These are phyloP conservation scores for Schizochytrium sp. DNA, from an alignment of 108 stramenopile species.

Conservation along the genomic window DNA sequence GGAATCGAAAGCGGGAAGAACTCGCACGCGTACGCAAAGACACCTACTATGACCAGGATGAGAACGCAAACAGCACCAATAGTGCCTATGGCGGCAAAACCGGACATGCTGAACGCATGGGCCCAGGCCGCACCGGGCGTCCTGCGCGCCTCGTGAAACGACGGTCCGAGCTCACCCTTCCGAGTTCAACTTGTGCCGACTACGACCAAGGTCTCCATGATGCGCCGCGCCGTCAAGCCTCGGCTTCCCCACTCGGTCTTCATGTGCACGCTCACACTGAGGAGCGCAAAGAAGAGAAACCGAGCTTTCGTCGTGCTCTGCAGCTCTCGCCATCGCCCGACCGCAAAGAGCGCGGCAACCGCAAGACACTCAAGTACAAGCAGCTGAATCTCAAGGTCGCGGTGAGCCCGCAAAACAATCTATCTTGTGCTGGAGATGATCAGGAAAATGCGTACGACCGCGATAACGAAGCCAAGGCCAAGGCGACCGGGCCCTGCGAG, in stretches of 20 bases:
- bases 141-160: no score
- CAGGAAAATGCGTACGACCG: no score
- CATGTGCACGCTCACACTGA: neutral
- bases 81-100: neutral
- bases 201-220: no score
- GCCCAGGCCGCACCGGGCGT: neutral
- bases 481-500: no score
- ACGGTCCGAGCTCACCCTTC: no score
- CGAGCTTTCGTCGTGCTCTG: neutral
- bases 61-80: neutral
- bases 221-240: no score
- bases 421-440: neutral
- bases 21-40: neutral
- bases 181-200: no score
- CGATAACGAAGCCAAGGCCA: no score
- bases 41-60: neutral
- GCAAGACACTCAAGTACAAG: neutral
- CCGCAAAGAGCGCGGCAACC: neutral
- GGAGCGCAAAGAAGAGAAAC: neutral
- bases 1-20: neutral
- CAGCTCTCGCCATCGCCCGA: no score
- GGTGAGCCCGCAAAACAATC: neutral
- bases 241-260: no score
- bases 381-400: neutral
- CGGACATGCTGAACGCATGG: neutral